Conservation (phyloP, 805 yeast genomes). For the Torulaspora maleeae region DNA sequence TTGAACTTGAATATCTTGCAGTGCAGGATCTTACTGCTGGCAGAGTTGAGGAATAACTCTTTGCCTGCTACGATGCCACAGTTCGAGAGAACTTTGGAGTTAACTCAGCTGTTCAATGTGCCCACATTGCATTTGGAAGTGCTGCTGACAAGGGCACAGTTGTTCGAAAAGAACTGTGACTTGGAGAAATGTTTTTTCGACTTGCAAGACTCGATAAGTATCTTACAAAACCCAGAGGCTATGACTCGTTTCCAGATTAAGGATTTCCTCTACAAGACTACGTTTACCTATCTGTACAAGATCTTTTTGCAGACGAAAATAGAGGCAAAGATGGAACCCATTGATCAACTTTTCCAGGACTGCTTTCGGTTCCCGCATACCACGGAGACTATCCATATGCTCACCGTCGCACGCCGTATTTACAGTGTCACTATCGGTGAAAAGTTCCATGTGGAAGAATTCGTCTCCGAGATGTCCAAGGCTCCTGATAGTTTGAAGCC, state of each 20-base stretch:
- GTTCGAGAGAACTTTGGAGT: slow-evolving; percentile 16
- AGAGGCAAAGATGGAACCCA: background rate
- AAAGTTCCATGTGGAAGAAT: slow-evolving; percentile 4
- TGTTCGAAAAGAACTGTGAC: slow-evolving; percentile 18
- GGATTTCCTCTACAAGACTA: slow-evolving; percentile 15
- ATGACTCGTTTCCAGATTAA: slow-evolving; percentile 6
- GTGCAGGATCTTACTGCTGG: slow-evolving; percentile 20
- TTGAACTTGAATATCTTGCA: slow-evolving; percentile 13
- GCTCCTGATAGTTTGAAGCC: slow-evolving; percentile 9
- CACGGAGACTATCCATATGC: slow-evolving; percentile 10
- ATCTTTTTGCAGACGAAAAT: slow-evolving; percentile 12
- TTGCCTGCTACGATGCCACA: slow-evolving; percentile 10
- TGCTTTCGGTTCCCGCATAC: slow-evolving; percentile 13
- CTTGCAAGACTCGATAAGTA: slow-evolving; percentile 11
- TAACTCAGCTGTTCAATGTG: slow-evolving; percentile 10
- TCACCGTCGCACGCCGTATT: slow-evolving; percentile 8
- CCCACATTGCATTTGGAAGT: slow-evolving; percentile 18
- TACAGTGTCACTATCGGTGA: slow-evolving; percentile 11
- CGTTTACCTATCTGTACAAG: slow-evolving; percentile 16
- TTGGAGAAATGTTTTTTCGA: slow-evolving; percentile 15
- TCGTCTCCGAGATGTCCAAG: slow-evolving; percentile 10
- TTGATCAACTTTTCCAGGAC: background rate
- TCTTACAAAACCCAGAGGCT: slow-evolving; percentile 12
- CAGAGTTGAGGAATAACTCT: slow-evolving; percentile 8
- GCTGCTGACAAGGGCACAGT: slow-evolving; percentile 23